phyloP scores from a whole-genome alignment of 169 alveolate genomes.

The Eimeria sp. region DNA sequence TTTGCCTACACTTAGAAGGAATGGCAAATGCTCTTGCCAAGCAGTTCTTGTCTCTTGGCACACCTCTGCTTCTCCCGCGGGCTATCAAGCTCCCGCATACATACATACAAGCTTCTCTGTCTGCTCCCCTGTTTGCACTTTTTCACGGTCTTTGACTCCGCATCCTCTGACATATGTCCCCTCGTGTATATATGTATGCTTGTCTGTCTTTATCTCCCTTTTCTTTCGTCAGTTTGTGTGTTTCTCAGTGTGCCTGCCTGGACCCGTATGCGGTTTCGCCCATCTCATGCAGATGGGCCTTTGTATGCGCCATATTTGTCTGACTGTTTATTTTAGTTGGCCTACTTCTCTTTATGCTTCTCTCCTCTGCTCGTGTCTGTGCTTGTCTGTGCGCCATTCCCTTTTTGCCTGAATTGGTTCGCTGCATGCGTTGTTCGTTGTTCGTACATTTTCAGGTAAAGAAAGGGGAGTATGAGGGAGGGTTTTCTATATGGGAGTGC shows the following conservation, averaged over 20 bases:
- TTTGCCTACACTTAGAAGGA: background rate
- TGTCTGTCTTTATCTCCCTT: background rate
- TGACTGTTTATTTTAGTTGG: background rate
- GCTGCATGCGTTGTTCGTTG: background rate
- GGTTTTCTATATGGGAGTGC: constrained; percentile 75
- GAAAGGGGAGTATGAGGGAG: constrained; percentile 75
- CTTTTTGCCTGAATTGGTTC: background rate
- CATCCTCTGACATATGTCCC: background rate
- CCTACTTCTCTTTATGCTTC: background rate
- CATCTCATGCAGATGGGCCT: background rate
- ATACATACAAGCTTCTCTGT: background rate
- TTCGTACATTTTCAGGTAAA: constrained; percentile 27
- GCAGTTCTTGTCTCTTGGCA: background rate
- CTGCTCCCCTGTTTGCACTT: background rate
- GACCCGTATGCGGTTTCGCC: background rate
- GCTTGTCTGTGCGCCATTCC: background rate
- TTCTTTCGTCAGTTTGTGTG: background rate
- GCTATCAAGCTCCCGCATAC: background rate
- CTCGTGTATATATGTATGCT: background rate
- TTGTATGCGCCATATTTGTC: background rate
- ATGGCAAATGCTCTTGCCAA: background rate
- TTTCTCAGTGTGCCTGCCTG: background rate
- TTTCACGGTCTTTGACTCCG: background rate
- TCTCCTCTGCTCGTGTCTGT: background rate
- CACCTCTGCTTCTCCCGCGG: background rate